These are phyloP conservation scores for Boletellus sp. DNA, from an alignment of 768 basidiomycete genomes.

Conservation along the genomic window DNA sequence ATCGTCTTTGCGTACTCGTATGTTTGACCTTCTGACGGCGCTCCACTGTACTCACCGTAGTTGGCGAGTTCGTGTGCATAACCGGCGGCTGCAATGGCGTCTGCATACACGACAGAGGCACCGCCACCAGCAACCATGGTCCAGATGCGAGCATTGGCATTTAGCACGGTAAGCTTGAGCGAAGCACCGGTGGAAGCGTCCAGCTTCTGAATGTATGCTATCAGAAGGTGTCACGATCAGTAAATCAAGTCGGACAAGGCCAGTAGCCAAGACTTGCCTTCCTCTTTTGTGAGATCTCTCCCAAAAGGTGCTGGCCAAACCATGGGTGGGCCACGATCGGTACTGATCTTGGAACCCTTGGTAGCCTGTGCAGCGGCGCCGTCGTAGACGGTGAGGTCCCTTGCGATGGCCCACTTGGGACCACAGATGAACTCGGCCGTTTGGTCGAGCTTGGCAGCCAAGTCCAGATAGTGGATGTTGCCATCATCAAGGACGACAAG, in stretches of 20 bases:
- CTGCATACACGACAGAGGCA: slow-evolving; percentile 65
- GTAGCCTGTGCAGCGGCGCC: slow-evolving; percentile 31
- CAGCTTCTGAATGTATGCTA: slow-evolving; percentile 96
- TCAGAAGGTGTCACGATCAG: background rate
- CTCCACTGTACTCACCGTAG: slow-evolving; percentile 99
- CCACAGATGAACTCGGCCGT: slow-evolving; percentile 98
- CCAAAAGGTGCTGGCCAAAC: slow-evolving; percentile 95
- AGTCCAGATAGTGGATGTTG: slow-evolving; percentile 93
- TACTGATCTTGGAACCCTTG: slow-evolving; percentile 54
- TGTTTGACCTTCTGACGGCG: slow-evolving; percentile 96
- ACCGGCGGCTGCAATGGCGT: slow-evolving; percentile 87
- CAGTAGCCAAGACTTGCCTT: slow-evolving; percentile 32
- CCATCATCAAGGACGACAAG: slow-evolving; percentile 85
- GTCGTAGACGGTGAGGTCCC: slow-evolving; percentile 79
- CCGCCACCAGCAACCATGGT: slow-evolving; percentile 99
- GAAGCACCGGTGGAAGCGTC: slow-evolving; percentile 97
- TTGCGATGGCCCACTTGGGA: slow-evolving; percentile 97
- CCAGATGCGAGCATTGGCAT: slow-evolving; percentile 94
- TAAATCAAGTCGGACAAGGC: background rate
- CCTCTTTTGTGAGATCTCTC: slow-evolving; percentile 96
- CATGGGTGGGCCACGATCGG: slow-evolving; percentile 98
- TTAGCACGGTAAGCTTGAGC: slow-evolving; percentile 95
- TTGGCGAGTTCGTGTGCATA: slow-evolving; percentile 98
- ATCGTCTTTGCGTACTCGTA: slow-evolving; percentile 99
- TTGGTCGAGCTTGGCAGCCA: slow-evolving; percentile 99